Conservation (phyloP, 257 asterid genomes). For the Solanum habrochaites region DNA sequence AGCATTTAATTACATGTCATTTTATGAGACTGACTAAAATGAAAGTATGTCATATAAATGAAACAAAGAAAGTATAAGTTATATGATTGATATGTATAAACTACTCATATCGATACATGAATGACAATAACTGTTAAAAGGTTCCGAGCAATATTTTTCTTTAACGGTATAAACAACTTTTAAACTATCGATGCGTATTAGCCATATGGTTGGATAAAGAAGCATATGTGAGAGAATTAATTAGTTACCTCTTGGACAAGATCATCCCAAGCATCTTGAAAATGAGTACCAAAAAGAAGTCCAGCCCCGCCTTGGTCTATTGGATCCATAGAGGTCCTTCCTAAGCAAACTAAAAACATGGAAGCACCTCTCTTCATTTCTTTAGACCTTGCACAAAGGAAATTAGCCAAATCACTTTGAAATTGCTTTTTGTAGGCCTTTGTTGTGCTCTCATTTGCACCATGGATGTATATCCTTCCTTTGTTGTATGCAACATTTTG, state of each 20-base stretch:
- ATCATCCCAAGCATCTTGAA: slow-evolving; percentile 97
- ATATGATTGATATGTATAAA: background rate
- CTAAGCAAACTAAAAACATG: slow-evolving; percentile 84
- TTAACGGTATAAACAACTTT: too few species aligned
- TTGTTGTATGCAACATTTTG: slow-evolving; percentile 70
- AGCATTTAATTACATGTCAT: too few species aligned
- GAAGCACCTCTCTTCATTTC: slow-evolving; percentile 81
- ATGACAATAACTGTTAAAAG: background rate
- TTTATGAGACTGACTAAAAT: background rate
- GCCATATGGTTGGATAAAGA: background rate
- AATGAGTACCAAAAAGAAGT: slow-evolving; percentile 79
- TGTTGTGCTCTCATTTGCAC: slow-evolving; percentile 60
- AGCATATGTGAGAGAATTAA: slow-evolving; percentile 2
- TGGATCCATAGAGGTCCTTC: slow-evolving; percentile 70
- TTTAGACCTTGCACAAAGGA: slow-evolving; percentile 49
- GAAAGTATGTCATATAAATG: background rate
- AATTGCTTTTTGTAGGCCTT: slow-evolving; percentile 71
- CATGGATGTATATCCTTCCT: slow-evolving; percentile 74
- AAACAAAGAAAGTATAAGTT: background rate
- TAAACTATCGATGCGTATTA: background rate
- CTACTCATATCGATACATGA: background rate
- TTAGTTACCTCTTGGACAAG: slow-evolving; percentile 78
- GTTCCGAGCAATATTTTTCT: background rate
- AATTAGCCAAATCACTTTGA: slow-evolving; percentile 56
- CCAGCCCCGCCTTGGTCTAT: slow-evolving; percentile 96